Evolutionary conservation across 495 filamentous ascomycete genomes (phyloP), one percentile per base, ranked within the genome.

Genomic region (Annulohypoxylon stygium): DNA sequence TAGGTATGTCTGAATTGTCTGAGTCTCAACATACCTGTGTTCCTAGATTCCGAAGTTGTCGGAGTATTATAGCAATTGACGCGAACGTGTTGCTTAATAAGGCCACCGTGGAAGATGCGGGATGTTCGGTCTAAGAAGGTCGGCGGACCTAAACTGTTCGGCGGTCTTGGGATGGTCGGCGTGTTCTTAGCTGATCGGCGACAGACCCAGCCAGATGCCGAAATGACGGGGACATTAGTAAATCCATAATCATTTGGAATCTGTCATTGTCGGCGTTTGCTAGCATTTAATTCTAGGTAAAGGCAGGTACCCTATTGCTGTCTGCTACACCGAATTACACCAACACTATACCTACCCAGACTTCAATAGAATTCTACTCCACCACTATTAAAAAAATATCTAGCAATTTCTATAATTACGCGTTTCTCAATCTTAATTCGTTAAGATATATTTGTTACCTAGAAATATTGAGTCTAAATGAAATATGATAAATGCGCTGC

Each of bases 61-160:
- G 43, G 5, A 47, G 12, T 39, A 39, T 39, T 20, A 2, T 45
- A 45, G 41, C 8, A 20, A 18, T 47, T 47, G 43, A 20, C 11
- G 39, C 5, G n/a, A n/a, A 18, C 0, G n/a, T 47, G 43, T 47
- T 47, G 43, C 43, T 47, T 47, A 47, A 47, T 47, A 47, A 47
- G n/a, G 18, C 5, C 30, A 30, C 30, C 30, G 3, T 30, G 30
- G 5, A 47, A 7, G 16, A 47, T 47, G n/a, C 43, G 43, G 43
- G 43, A 20, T 20, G 16, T 47, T 47, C 43, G 43, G 43, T n/a
- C 10, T 43, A 43, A 14, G 39, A 43, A 4, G 39, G 39, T 43
- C 39, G 39, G 39, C 39, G 39, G 39, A 43, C 39, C 39, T 43
- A 43, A n/a, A 43, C 39, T 43, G 12, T 43, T 43, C 39, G 39